These are phyloP conservation scores for Claviceps sp. DNA, from an alignment of 2,329 filamentous ascomycete species.

Conservation along the genomic window DNA sequence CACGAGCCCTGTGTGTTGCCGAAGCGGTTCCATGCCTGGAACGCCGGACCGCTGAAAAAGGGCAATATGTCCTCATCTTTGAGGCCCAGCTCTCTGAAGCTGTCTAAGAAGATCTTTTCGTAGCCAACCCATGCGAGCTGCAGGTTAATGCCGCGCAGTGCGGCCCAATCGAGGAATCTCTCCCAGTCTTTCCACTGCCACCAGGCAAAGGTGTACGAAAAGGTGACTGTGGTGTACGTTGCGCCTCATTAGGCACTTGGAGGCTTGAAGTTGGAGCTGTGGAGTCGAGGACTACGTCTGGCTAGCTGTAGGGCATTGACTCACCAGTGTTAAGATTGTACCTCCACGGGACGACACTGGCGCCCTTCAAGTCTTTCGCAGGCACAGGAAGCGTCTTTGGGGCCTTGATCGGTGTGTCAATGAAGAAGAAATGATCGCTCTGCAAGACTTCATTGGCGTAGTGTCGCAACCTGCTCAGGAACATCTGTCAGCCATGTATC, in stretches of 20 bases:
- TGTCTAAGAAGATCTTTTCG: conserved; percentile 35
- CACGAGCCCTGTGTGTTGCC: conserved; percentile 39
- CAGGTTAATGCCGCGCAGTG: conserved; percentile 36
- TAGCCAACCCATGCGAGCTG: conserved; percentile 37
- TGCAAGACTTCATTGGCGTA: conserved; percentile 10
- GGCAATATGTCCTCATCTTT: conserved; percentile 27
- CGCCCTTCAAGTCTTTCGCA: conserved; percentile 3
- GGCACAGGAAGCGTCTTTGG: conserved; percentile 4
- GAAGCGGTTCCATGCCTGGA: conserved; percentile 40
- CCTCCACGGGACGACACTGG: conserved; percentile 10
- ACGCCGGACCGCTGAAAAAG: conserved; percentile 36
- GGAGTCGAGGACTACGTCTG: background rate
- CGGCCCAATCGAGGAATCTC: conserved; percentile 37
- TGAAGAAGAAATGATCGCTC: conserved; percentile 10
- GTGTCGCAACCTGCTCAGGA: conserved; percentile 6
- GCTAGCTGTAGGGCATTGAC: background rate
- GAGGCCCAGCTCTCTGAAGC: conserved; percentile 32
- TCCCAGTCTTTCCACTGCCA: conserved; percentile 43
- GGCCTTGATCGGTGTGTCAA: conserved; percentile 2
- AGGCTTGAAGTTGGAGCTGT: background rate
- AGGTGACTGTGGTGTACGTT: conserved; percentile 26
- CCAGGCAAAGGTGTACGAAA: conserved; percentile 36
- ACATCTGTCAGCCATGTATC: background rate
- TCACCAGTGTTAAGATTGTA: conserved; percentile 38
- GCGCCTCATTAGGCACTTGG: too few species aligned